Base-by-base conservation (phyloP, 148 eudicot genomes). In the Polygonum maritimum region DNA sequence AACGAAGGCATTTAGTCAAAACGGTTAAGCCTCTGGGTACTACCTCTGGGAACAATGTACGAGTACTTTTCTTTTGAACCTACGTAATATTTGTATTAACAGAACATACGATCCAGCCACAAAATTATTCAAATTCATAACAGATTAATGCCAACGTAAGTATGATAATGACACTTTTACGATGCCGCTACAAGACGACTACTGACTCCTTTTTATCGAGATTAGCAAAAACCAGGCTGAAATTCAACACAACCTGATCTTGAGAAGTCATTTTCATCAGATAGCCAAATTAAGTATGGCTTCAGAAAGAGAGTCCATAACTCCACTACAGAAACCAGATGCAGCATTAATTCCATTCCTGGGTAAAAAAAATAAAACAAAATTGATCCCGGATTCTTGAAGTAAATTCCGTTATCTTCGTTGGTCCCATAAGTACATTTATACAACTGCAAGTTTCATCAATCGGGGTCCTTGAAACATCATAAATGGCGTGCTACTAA, bases 171-270 rank as follows among this genome's bases (percentile, higher is more conserved):
- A 65, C 71, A 65, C 36, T 65, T 65, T 36, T 65, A 35, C 36
- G 71, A 35, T 4, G 44, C 21, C 44, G 38, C 36, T 60, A 22
- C 63, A 26, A 26, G 31, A 26, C 31, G 5, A 33, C 9, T 4
- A 67, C 44, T 62, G 69, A 62, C 38, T 35, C 41, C 9, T 45
- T 45, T 67, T 36, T 67, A 67, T 45, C 71, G 44, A 67, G 71
- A 67, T 35, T 67, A 16, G 2, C 45, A 38, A 67, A 67, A 67
- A 67, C 70, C 41, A 63, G 71, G 71, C 71, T 67, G 45, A 67
- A 67, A 67, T 67, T 38, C 71, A 67, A 67, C 45, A 7, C 19
- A 67, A 1, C 47, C n/a, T 14, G 16, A 51, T 16, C 55, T 15
- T 67, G 71, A 15, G 11, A 67, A 67, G 19, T 36, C 44, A 26